Percentiles rank a stretch among this genome's conserved stretches.
These are phyloP conservation scores for Nannochloropsis salina DNA, from an alignment of 108 stramenopile species.

Conservation along the genomic window DNA sequence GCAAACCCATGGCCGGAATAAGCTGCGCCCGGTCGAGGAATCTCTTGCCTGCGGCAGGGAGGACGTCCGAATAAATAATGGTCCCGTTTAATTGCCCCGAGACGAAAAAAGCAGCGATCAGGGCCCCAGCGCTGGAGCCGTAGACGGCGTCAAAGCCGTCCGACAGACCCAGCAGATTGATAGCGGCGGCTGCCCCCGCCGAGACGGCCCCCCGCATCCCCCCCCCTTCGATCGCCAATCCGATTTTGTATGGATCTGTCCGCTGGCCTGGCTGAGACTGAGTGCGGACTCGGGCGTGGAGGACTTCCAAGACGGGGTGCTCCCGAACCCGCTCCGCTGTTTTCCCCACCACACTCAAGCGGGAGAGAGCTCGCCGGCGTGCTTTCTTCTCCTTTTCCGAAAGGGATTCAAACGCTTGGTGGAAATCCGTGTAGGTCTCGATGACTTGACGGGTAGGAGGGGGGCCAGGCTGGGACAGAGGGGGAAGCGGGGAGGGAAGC, in stretches of 20 bases:
- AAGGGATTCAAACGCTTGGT: neutral
- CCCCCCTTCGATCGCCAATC: constrained; percentile 85
- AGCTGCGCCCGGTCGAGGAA: constrained; percentile 66
- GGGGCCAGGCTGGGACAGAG: neutral
- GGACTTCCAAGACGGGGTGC: neutral
- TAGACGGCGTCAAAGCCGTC: constrained; percentile 82
- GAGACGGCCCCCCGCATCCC: constrained; percentile 90
- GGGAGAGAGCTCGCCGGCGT: neutral
- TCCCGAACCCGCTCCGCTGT: neutral
- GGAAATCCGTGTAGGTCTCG: neutral
- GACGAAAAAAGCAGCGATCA: constrained; percentile 75
- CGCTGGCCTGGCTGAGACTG: neutral
- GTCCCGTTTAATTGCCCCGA: constrained; percentile 82
- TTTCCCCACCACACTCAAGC: neutral
- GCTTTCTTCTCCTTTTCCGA: neutral
- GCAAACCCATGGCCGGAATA: neutral
- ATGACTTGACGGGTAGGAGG: neutral
- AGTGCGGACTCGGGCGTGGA: neutral
- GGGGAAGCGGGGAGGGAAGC: neutral
- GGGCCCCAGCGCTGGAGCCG: constrained; percentile 75
- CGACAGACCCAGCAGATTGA: constrained; percentile 72
- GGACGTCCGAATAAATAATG: constrained; percentile 78
- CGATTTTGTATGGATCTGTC: constrained; percentile 54
- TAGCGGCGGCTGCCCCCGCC: constrained; percentile 83
- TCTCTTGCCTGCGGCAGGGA: constrained; percentile 67